A percentile compares a stretch with the other conserved stretches of the same genome.
Evolutionary conservation across 441 rosid species (phyloP).

Genomic region (Raphanus hybrid): DNA sequence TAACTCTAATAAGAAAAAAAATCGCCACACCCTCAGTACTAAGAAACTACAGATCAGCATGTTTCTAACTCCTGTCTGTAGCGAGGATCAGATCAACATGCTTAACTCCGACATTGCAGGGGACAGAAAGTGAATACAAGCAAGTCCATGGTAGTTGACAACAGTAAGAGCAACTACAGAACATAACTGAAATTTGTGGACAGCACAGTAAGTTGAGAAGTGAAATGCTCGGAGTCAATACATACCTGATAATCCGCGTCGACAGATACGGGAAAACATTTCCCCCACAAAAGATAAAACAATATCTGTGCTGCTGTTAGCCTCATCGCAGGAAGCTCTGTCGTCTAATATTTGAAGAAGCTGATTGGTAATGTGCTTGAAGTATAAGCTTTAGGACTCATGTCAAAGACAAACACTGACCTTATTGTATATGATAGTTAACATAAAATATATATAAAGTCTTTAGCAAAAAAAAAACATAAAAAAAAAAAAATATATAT

Average conservation of each 20-base stretch:
- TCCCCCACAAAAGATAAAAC: conserved; percentile 68
- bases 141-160: conserved; percentile 23
- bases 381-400: conserved; percentile 63
- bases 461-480: too few relatives aligned
- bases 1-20: conserved; percentile 6
- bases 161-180: conserved; percentile 12
- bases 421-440: conserved; percentile 25
- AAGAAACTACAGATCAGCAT: neutral
- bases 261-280: conserved; percentile 79
- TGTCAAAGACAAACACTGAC: conserved; percentile 54
- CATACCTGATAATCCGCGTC: conserved; percentile 96
- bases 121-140: conserved; percentile 13
- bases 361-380: conserved; percentile 75
- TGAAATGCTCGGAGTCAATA: conserved; percentile 23
- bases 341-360: conserved; percentile 61
- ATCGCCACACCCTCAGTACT: conserved; percentile 12
- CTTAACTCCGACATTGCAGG: neutral
- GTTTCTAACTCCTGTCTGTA: neutral
- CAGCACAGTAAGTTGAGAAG: conserved; percentile 32
- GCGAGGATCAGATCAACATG: conserved; percentile 6
- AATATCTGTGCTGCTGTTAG: conserved; percentile 43
- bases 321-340: conserved; percentile 44
- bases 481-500: too few relatives aligned
- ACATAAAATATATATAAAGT: too few relatives aligned
- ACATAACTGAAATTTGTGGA: neutral